These are phyloP conservation scores for Colletotrichum viniferum DNA, from an alignment of 2,329 filamentous ascomycete species.

Conservation along the genomic window DNA sequence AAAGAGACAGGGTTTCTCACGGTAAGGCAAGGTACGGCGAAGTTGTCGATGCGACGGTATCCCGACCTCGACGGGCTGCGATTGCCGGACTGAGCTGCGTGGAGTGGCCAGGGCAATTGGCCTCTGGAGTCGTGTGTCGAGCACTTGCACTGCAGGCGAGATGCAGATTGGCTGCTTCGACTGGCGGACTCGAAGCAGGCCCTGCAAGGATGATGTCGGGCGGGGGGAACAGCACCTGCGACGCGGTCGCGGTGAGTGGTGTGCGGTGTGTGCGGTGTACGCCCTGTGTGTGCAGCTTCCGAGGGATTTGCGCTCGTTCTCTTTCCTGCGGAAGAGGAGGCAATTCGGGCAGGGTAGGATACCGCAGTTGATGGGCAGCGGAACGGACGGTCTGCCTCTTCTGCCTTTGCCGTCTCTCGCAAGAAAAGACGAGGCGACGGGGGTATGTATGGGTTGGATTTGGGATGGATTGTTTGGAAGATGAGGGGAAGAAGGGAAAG, in stretches of 20 bases:
- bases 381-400: background rate
- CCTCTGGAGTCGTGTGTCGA: background rate
- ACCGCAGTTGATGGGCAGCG: background rate
- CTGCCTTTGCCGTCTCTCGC: background rate
- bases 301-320: background rate
- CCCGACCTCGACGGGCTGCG: constrained; percentile 2
- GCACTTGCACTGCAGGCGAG: background rate
- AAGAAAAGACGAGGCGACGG: constrained; percentile 14
- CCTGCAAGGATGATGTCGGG: constrained; percentile 16
- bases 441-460: background rate
- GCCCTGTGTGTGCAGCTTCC: background rate
- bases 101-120: constrained; percentile 7
- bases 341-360: background rate
- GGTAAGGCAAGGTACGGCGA: background rate
- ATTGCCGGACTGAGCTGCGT: background rate
- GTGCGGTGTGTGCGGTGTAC: constrained; percentile 1
- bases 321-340: background rate
- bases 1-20: background rate
- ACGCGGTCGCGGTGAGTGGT: constrained; percentile 4
- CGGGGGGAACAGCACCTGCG: constrained; percentile 5
- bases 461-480: constrained; percentile 4
- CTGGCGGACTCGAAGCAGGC: background rate
- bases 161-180: background rate
- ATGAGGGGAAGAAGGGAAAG: background rate
- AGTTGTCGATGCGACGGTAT: constrained; percentile 9